phyloP scores from a whole-genome alignment of 345 rosid species.

The Noccaea caerulescens region DNA sequence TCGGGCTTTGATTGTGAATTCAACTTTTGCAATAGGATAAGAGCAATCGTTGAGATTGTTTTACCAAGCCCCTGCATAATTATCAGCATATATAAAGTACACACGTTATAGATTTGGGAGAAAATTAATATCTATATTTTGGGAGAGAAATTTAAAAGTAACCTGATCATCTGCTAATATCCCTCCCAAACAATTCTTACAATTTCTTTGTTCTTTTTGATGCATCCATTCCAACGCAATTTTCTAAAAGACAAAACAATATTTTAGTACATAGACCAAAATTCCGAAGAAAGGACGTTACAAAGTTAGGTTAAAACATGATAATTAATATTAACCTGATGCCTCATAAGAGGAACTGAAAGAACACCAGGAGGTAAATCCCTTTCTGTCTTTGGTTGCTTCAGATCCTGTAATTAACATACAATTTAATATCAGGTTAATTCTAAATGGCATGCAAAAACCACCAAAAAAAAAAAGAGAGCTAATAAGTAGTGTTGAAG shows the following conservation, averaged over 20 bases:
- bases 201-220: constrained; percentile 76
- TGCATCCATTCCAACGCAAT: constrained; percentile 92
- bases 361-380: constrained; percentile 69
- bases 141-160: constrained; percentile 1
- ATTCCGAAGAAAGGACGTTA: constrained; percentile 4
- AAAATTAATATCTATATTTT: background rate
- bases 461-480: background rate
- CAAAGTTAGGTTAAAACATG: constrained; percentile 17
- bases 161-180: constrained; percentile 96
- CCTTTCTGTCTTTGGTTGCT: constrained; percentile 75
- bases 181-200: constrained; percentile 70
- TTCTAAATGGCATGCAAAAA: background rate
- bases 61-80: constrained; percentile 80
- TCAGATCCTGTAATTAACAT: constrained; percentile 61
- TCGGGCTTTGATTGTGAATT: constrained; percentile 58
- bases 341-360: constrained; percentile 76
- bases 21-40: constrained; percentile 65
- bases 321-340: constrained; percentile 56
- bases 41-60: constrained; percentile 86
- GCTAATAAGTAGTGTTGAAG: no score
- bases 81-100: constrained; percentile 19
- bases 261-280: constrained; percentile 24
- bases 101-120: constrained; percentile 1
- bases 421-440: background rate
- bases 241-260: constrained; percentile 52